These are phyloP conservation scores for Rubia balearica DNA, from an alignment of 305 asterid species.

Conservation along the genomic window DNA sequence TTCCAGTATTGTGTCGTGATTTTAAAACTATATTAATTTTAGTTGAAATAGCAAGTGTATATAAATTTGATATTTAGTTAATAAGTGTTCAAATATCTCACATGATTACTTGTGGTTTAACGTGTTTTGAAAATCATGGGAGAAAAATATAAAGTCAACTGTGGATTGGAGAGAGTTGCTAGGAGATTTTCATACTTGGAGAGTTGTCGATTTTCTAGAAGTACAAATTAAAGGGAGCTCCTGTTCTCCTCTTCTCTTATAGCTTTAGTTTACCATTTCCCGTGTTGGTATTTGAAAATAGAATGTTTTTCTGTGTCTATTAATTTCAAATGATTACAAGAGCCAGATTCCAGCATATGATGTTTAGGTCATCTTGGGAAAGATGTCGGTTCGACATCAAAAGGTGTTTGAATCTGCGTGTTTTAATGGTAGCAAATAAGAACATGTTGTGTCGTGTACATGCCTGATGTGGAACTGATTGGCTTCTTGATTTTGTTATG, in stretches of 20 bases:
- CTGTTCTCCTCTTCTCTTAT: neutral
- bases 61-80: too few species aligned
- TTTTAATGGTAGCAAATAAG: neutral
- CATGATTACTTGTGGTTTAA: too few species aligned
- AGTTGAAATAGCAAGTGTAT: neutral
- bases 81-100: too few species aligned
- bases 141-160: too few species aligned
- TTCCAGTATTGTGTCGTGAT: neutral
- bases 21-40: neutral
- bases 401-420: neutral
- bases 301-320: neutral
- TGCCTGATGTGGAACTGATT: neutral
- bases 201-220: too few species aligned
- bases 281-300: neutral
- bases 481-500: neutral
- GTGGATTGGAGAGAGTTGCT: too few species aligned
- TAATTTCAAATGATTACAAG: neutral
- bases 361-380: neutral
- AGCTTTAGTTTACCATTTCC: neutral
- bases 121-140: too few species aligned
- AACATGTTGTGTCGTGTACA: neutral
- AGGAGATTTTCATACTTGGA: too few species aligned
- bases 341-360: neutral
- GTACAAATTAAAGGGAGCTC: neutral
- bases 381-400: neutral